Evolutionary conservation across 2,329 filamentous ascomycete species (phyloP).

Genomic region (Aspergillus unguis): DNA sequence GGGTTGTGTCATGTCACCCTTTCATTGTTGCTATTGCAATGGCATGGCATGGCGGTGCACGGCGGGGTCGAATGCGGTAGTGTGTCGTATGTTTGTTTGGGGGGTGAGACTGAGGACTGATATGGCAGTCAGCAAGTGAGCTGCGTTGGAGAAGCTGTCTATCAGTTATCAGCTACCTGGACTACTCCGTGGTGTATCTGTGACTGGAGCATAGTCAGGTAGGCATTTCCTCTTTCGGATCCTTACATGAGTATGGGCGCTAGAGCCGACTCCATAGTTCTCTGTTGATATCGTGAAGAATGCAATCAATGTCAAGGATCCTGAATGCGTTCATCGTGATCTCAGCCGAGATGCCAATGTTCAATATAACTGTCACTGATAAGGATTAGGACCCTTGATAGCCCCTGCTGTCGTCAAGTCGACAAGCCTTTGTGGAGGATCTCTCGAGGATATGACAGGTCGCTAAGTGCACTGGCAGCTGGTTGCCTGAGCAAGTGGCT

Average conservation of each 20-base stretch:
- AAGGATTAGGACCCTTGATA: background rate
- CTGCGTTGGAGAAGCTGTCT: no score
- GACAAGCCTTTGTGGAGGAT: conserved; percentile 1
- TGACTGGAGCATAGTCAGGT: background rate
- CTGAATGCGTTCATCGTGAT: conserved; percentile 2
- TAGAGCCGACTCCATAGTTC: background rate
- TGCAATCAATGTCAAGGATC: background rate
- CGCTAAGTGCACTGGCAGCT: background rate
- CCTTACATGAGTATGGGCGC: background rate
- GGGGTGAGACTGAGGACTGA: no score
- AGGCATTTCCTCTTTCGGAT: background rate
- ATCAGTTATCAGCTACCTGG: no score
- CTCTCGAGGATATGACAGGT: background rate
- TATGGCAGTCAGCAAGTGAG: no score
- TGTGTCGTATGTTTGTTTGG: no score
- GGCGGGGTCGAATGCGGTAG: background rate
- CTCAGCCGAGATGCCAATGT: background rate
- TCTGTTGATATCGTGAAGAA: background rate
- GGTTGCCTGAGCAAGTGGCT: background rate
- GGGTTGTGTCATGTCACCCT: background rate
- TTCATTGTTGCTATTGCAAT: background rate
- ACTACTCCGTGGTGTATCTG: background rate
- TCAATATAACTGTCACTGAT: background rate
- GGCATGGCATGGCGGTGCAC: background rate
- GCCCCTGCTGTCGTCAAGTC: background rate